Evolutionary conservation across 192 early-diverging fungal species (phyloP), one percentile per base, ranked within the genome.

Genomic region (Chytriomyces confervae): DNA sequence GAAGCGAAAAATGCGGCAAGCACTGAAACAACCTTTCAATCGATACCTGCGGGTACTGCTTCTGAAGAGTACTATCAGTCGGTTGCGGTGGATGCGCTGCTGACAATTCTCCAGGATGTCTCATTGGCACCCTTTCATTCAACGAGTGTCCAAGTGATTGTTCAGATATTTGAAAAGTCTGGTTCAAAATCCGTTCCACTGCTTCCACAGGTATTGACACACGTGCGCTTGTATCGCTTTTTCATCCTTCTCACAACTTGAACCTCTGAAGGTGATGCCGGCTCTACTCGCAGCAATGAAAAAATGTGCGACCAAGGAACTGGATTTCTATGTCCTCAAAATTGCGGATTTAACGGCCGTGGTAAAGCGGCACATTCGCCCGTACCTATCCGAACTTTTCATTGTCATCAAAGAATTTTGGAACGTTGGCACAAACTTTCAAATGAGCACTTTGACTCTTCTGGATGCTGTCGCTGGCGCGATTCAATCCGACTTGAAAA

Each of bases 81-180:
- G 60, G 92, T 96, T 7, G 91, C 92, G 5, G 92, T 96, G 64
- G 83, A 89, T n/a, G 88, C 93, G 0, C 79, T 96, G n/a, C 89
- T 96, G 81, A 90, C 88, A 74, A 95, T 96, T 66, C 79, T 95
- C 23, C 82, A 89, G 65, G 93, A 95, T 77, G 83, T 91, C 6
- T 86, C 89, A 2, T 82, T 94, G 7, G 86, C 82, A 57, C 79
- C 81, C 10, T 88, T 91, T 74, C 93, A 96, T 77, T 86, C 88
- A 18, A 83, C 88, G 7, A 93, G 90, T 2, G 92, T 94, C 23
- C 87, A 91, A 50, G 94, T 92, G 7, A 84, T 95, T 45, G 90
- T 95, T 79, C 89, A 89, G 45, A 93, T 96, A 53, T 96, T 95
- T 84, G 91, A 92, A 51, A 90, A 94, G 0, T 79, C 95, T 20